Conservation (phyloP, 495 filamentous ascomycete species). For the Umbilicaria muhlenbergii region DNA sequence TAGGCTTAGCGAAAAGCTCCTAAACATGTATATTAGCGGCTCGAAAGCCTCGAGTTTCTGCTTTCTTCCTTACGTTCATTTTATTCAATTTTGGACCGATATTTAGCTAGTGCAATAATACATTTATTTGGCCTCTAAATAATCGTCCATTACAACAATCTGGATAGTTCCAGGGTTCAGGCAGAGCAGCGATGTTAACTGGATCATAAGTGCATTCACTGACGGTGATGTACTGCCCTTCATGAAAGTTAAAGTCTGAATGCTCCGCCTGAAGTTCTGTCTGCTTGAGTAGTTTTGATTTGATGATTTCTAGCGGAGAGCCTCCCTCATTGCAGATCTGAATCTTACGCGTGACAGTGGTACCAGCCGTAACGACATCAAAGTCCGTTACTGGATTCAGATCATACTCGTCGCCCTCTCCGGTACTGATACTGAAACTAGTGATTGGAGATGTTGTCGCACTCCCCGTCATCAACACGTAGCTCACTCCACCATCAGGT, state of each 20-base stretch:
- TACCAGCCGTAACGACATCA: slow-evolving; percentile 13
- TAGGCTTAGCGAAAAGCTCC: no score
- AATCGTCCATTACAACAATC: no score
- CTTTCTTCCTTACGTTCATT: no score
- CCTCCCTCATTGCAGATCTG: slow-evolving; percentile 20
- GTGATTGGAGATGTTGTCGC: slow-evolving; percentile 14
- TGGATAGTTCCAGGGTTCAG: slow-evolving; percentile 10
- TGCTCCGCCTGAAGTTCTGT: slow-evolving; percentile 11
- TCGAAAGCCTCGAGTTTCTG: no score
- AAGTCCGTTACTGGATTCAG: slow-evolving; percentile 16
- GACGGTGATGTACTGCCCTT: slow-evolving; percentile 14
- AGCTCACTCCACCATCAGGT: slow-evolving; percentile 16
- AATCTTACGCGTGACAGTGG: slow-evolving; percentile 8
- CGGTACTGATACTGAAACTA: slow-evolving; percentile 11
- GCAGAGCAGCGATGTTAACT: slow-evolving; percentile 13
- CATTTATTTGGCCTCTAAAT: no score
- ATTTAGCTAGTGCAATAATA: no score
- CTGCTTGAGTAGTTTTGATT: slow-evolving; percentile 15
- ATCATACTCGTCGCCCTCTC: slow-evolving; percentile 13
- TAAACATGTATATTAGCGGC: no score
- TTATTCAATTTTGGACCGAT: no score
- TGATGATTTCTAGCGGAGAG: slow-evolving; percentile 16
- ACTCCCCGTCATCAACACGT: slow-evolving; percentile 16
- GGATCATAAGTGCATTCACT: slow-evolving; percentile 15
- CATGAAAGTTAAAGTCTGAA: slow-evolving; percentile 13